phyloP scores from a whole-genome alignment of 2,329 filamentous ascomycete genomes.

The Fusarium tuaranense region DNA sequence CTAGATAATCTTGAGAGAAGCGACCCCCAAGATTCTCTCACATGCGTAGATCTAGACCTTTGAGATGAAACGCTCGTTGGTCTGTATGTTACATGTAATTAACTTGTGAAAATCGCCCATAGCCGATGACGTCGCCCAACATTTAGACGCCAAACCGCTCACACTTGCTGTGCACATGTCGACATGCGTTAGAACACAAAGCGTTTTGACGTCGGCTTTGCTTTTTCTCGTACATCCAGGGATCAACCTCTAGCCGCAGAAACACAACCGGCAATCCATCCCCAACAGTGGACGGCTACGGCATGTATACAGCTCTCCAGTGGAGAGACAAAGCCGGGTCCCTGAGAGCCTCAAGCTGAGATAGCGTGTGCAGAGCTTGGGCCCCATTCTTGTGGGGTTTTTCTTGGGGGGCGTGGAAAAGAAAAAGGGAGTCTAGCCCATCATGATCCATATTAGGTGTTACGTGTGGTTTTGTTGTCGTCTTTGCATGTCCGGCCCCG shows the following conservation, averaged over 20 bases:
- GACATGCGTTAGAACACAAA: neutral
- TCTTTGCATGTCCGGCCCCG: slow-evolving; percentile 28
- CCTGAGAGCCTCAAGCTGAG: slow-evolving; percentile 28
- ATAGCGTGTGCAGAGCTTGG: slow-evolving; percentile 9
- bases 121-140: slow-evolving; percentile 25
- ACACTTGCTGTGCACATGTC: slow-evolving; percentile 4
- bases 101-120: neutral
- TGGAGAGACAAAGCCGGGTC: neutral
- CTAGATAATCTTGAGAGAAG: neutral
- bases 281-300: neutral
- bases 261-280: neutral
- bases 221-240: slow-evolving; percentile 1
- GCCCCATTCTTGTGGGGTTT: neutral
- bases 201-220: neutral
- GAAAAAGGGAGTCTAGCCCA: neutral
- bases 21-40: neutral
- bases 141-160: neutral
- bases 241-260: neutral
- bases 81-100: neutral
- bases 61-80: slow-evolving; percentile 19
- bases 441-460: slow-evolving; percentile 1
- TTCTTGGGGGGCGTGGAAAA: neutral
- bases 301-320: neutral
- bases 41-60: neutral
- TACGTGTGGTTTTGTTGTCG: neutral